Evolutionary conservation across 2,329 filamentous ascomycete species (phyloP), one percentile per base, ranked within the genome.

Genomic region (Xylariaceae sp.): DNA sequence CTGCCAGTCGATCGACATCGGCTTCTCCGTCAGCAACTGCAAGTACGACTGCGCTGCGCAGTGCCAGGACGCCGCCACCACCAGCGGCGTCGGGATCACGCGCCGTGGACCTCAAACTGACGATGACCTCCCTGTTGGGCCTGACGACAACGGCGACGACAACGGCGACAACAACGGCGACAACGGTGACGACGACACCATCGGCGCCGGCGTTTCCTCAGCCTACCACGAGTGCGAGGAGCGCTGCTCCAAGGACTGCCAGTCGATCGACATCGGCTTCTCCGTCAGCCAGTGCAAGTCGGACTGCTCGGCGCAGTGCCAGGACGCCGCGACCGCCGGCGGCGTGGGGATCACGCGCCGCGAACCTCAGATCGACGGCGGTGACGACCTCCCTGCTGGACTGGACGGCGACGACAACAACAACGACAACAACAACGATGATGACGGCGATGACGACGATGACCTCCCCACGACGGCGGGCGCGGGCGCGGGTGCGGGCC

Each of bases 1-100:
- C 27, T 29, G 32, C 32, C 32, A 34, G 32, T 23, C 13, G 13
- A 15, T 12, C 27, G 27, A 29, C 15, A 29, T 29, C 15, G 27
- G 13, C 27, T 9, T 9, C 27, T n/a, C 5, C 12, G 5, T 29
- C 27, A 16, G 13, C 17, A 16, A 31, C 8, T 31, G 29, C 29
- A 12, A 19, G 15, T 9, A 4, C 10, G n/a, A 16, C 13, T 32
- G 31, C 22, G 31, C 18, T 3, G 5, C 19, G n/a, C 19, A 13
- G 14, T 32, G 31, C 31, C 7, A 12, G 5, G 3, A 9, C 7
- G 21, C 15, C 19, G 3, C 23, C n/a, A 22, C 18, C 19, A 17
- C 11, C 19, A 3, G 22, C 19, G 9, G 19, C 25, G 25, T 7
- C 21, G n/a, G 21, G 8, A 23, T 23, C n/a, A 13, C 10, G 9